Base-by-base conservation (phyloP, 1,284 basidiomycete genomes). In the Ganoderma lingzhi region DNA sequence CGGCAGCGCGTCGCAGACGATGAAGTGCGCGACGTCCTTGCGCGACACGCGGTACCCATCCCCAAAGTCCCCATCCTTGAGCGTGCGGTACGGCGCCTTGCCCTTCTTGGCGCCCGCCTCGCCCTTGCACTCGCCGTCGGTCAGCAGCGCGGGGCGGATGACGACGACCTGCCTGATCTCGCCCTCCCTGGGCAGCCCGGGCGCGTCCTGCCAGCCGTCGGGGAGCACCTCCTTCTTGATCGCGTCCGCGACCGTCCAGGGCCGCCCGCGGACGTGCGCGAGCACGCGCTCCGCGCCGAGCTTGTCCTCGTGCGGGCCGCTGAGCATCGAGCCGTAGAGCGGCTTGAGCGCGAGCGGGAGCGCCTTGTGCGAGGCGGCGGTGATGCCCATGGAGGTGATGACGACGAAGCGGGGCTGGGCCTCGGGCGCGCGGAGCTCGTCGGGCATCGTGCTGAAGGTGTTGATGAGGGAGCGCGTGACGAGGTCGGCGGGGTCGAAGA, bases 21-120 rank as follows among this genome's bases (percentile, higher is more conserved):
- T 75, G 75, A 91, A 92, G 79, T 92, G 89, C 2, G 85, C 88
- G 0, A 89, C 85, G 76, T 93, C 91, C 74, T 81, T 82, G 74
- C 91, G 81, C 48, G 89, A 90, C 10, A 93, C 78, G n/a, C 84
- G 86, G 75, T 85, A 92, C 17, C 73, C 73, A 2, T 76, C 71
- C 0, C 87, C 39, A n/a, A 81, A 70, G 23, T 86, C 73, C 6
- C 71, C 82, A 0, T 76, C 81, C 37, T 81, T 79, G 6, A 73
- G 63, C 15, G 67, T 62, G 23, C 82, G 82, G 42, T 82, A 78
- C 73, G 88, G 87, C 0, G 75, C 70, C 48, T 55, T 51, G 28
- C 74, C 78, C 14, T 76, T 64, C 64, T 71, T 70, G 62, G 69
- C 73, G 8, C 53, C 66, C 71, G 79, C 79, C 41, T 89, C 87